Base-by-base conservation (phyloP, 1,284 basidiomycete genomes). In the Inonotus obliquus region DNA sequence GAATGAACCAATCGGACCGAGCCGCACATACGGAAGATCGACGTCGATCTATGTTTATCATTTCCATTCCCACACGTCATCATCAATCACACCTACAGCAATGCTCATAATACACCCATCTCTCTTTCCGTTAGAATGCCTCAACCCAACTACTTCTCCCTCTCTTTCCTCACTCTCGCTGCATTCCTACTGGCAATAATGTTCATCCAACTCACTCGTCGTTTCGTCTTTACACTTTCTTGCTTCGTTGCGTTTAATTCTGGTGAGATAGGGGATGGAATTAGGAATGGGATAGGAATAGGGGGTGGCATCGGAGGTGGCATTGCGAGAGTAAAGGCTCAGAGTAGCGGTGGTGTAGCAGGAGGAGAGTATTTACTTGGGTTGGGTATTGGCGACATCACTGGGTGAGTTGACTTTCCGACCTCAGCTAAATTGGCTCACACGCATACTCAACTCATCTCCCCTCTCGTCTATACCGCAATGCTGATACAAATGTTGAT, bases 361-460 rank as follows among this genome's bases (percentile, higher is more conserved):
- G 47, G 54, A 32, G 66, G 56, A 38, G 62, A 65, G 54, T 67
- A 67, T 41, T 45, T 67, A 13, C 53, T 67, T 17, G 66, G 66
- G 17, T 32, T 65, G 10, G 65, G 65, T 61, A 84, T 85, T 66
- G 90, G 82, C 27, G 91, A 93, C 68, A 82, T 92, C 65, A 92
- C 90, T 57, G 89, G 91, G 79, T 87, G 77, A 66, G 67, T 69
- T 49, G 19, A 7, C 19, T 1, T 13, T n/a, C 7, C 27, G 47
- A 23, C 19, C 2, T 48, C 2, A 19, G 45, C 11, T 25, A 11
- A n/a, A 10, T 48, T 48, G 38, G 37, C 32, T 56, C 13, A 38
- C n/a, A n/a, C 44, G 4, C 47, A 62, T 63, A 56, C n/a, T 21
- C 54, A 44, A 63, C 29, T 39, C 41, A n/a, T n/a, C 19, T 4